Evolutionary conservation across 2,329 filamentous ascomycete genomes (phyloP), one percentile per base, ranked within the genome.

Genomic region (Aaosphaeria arxii): DNA sequence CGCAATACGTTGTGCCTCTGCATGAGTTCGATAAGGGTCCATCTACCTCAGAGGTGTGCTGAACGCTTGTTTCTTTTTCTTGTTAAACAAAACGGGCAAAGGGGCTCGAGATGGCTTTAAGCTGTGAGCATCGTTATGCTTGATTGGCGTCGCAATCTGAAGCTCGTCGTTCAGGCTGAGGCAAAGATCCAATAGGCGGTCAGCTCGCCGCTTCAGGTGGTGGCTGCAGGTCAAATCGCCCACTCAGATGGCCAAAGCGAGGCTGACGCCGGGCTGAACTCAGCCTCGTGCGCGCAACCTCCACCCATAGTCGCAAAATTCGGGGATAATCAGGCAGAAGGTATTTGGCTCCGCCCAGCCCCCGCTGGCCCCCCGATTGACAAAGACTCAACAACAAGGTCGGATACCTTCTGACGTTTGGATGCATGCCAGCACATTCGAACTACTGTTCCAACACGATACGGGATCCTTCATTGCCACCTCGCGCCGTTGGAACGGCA

Each of bases 161-260:
- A 47, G 46, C 46, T 50, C 36, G 51, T 56, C 52, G 47, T 58
- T 58, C 61, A 67, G 52, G 55, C 61, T 62, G 60, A 59, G 56
- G 54, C 58, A 53, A 55, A 53, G 53, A 50, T 53, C 65, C 63
- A 69, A 67, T 66, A 58, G 50, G 62, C 58, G 51, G 52, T 55
- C 63, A 64, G 61, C 62, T 59, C 54, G 59, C 64, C 58, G 57
- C 51, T 63, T 66, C 58, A 63, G 61, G 59, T 60, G 53, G 64
- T 64, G 62, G 63, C 63, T 66, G 63, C 64, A 67, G 57, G 36
- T 52, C 55, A 53, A 58, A 52, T 61, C 56, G 59, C 59, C 65
- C 65, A 66, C 62, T 68, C 61, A 63, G 53, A 66, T 61, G 62
- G 58, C 55, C 63, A 58, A 60, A 65, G 62, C 64, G 62, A 70